Conservation (phyloP, 176 grass and related monocot species). For the Typha latifolia region DNA sequence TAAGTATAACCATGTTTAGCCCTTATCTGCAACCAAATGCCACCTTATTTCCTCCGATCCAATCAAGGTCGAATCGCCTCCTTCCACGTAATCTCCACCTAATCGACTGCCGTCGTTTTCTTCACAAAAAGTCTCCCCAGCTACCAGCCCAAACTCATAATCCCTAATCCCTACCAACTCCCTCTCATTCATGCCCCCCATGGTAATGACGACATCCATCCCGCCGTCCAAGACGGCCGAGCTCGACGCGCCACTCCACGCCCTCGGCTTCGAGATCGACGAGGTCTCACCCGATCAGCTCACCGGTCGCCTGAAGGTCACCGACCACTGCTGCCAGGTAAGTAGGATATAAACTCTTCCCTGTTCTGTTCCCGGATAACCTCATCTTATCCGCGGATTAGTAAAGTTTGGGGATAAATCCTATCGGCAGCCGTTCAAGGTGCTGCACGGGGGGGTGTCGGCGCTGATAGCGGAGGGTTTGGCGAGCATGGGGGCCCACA, state of each 20-base stretch:
- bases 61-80: too few relatives aligned
- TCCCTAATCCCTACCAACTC: background rate
- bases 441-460: conserved; percentile 79
- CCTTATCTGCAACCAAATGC: too few relatives aligned
- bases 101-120: background rate
- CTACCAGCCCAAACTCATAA: background rate
- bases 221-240: conserved; percentile 19
- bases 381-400: background rate
- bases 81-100: too few relatives aligned
- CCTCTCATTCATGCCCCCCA: background rate
- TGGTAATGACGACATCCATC: background rate
- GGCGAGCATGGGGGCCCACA: conserved; percentile 90
- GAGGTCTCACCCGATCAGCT: conserved; percentile 39
- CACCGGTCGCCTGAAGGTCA: conserved; percentile 53
- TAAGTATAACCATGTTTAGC: too few relatives aligned
- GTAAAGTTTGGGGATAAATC: background rate
- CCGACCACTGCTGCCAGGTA: conserved; percentile 65
- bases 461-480: conserved; percentile 69
- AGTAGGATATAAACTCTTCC: background rate
- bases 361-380: background rate
- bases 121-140: background rate
- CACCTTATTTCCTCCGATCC: too few relatives aligned
- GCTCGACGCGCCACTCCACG: conserved; percentile 45
- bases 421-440: conserved; percentile 64
- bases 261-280: conserved; percentile 62